Base-by-base conservation (phyloP, 768 basidiomycete genomes). In the Mycena galopus region DNA sequence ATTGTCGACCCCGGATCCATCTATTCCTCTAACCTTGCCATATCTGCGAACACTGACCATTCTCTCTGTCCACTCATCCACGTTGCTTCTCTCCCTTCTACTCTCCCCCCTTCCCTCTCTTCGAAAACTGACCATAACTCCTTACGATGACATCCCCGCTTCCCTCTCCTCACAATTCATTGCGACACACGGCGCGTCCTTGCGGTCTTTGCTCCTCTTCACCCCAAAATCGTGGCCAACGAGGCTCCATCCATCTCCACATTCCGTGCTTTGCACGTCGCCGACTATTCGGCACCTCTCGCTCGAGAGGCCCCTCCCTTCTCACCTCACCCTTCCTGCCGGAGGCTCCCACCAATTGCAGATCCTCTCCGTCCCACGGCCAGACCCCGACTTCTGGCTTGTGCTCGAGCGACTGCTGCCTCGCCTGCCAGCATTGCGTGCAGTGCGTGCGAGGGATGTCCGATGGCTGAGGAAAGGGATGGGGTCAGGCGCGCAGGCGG, bases 361-460 rank as follows among this genome's bases (percentile, higher is more conserved):
- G 71, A 89, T 93, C 51, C 83, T 96, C 8, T 93, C 93, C 21
- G 89, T 96, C 72, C 93, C 94, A 0, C 87, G 93, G n/a, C 94
- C 94, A 2, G 88, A 83, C 67, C 65, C 84, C 19, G 87, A 90
- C 21, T 91, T 90, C 67, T 91, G 91, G 84, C 77, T 76, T 14
- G 81, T 86, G 8, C 79, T 95, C 55, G 90, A 92, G 74, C 79
- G 80, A 2, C 75, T 91, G 30, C 82, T 94, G 29, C 88, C 89
- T 6, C 83, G 80, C 4, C 80, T 95, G 23, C 92, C 93, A 0
- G 77, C 83, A 16, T 84, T 96, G 27, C 78, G 82, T 50, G 85
- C 88, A 10, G 82, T 96, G 23, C 88, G 92, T 19, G 85, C 87
- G 19, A 84, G 93, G 70, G 93, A 94, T 74, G 86, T 94, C 21